A percentile compares a stretch with the other conserved stretches of the same genome.
These are phyloP conservation scores for Kazachstania kunashirensis DNA, from an alignment of 805 yeast genomes.

Conservation along the genomic window DNA sequence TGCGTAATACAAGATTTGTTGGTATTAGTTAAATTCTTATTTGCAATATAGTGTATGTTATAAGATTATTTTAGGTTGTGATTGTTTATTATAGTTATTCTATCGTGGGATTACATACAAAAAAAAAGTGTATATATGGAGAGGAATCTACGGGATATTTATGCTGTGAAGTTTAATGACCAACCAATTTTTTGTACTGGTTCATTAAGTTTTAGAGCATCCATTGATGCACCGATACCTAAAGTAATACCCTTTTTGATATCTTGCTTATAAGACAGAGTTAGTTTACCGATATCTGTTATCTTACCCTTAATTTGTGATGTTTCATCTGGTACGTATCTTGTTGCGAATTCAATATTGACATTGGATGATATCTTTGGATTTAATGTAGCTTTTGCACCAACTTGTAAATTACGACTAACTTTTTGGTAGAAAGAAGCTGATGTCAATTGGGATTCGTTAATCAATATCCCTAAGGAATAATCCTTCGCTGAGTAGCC, in stretches of 20 bases:
- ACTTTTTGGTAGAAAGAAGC: conserved; percentile 98
- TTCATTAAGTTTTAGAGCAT: conserved; percentile 89
- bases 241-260: conserved; percentile 93
- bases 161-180: conserved; percentile 82
- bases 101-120: no score
- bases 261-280: conserved; percentile 87
- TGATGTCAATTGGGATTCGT: conserved; percentile 79
- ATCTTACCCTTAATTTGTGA: conserved; percentile 94
- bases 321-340: conserved; percentile 78
- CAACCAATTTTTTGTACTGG: conserved; percentile 97
- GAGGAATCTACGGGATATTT: no score
- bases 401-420: conserved; percentile 84
- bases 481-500: conserved; percentile 88
- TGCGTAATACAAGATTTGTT: no score
- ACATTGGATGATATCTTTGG: conserved; percentile 64
- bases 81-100: no score
- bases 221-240: conserved; percentile 95
- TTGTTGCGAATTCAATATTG: conserved; percentile 91
- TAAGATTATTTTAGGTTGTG: no score
- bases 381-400: conserved; percentile 96
- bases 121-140: no score
- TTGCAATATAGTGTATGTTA: no score
- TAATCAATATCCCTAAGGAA: conserved; percentile 60
- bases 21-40: no score
- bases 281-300: conserved; percentile 91